phyloP scores from a whole-genome alignment of 768 basidiomycete species.

The Boletus coccyginus region DNA sequence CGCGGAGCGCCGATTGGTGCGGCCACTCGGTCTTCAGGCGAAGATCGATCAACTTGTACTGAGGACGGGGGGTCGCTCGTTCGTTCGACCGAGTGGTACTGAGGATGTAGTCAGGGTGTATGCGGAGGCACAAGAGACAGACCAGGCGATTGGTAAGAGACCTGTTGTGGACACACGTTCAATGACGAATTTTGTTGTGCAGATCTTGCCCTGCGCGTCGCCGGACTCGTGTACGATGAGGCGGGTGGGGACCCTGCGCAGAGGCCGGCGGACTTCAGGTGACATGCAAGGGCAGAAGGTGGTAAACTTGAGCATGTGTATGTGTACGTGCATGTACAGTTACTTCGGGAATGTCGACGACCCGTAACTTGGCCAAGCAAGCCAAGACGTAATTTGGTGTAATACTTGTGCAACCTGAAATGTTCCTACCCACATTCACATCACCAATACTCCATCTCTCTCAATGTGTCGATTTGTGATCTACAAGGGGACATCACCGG shows the following conservation, averaged over 20 bases:
- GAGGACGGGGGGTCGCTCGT: slow-evolving; percentile 83
- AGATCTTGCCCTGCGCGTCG: slow-evolving; percentile 87
- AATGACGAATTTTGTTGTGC: slow-evolving; percentile 3
- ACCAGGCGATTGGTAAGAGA: slow-evolving; percentile 74
- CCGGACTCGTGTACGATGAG: slow-evolving; percentile 81
- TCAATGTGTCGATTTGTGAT: slow-evolving; percentile 88
- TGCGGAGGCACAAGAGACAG: slow-evolving; percentile 77
- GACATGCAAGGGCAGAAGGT: slow-evolving; percentile 9
- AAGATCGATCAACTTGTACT: slow-evolving; percentile 82
- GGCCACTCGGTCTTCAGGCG: slow-evolving; percentile 74
- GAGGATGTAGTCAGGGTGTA: slow-evolving; percentile 98
- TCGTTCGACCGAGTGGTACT: slow-evolving; percentile 95
- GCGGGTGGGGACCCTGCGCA: slow-evolving; percentile 73
- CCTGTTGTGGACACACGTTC: not conserved
- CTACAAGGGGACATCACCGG: slow-evolving; percentile 93
- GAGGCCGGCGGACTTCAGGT: slow-evolving; percentile 81
- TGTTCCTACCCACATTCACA: not conserved
- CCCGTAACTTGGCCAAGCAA: not conserved
- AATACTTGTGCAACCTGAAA: slow-evolving; percentile 8
- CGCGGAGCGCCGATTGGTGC: slow-evolving; percentile 86
- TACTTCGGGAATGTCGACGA: not conserved
- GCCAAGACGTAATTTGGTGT: slow-evolving; percentile 23
- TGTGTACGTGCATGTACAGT: slow-evolving; percentile 1
- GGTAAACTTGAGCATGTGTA: not conserved
- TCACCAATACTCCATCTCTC: not conserved